Evolutionary conservation across 2,329 filamentous ascomycete genomes (phyloP), one percentile per base, ranked within the genome.

Genomic region (Trichophyton simii): DNA sequence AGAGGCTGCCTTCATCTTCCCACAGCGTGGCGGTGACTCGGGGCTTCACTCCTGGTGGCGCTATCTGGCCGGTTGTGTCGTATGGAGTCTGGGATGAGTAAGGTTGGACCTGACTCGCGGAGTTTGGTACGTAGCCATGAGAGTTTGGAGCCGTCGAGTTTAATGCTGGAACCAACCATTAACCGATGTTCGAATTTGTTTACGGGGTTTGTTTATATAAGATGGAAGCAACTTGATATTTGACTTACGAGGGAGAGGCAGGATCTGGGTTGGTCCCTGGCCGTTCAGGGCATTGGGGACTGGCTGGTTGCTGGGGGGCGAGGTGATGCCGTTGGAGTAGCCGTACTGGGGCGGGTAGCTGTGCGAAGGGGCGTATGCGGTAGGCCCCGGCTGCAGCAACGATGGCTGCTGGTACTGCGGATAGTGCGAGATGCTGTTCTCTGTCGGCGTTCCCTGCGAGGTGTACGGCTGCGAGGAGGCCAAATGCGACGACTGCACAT

Each of bases 1-100:
- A 99, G 34, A 97, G 79, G 71, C 91, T 97, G 38, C 94, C 94
- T 72, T 99, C 94, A 67, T 99, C 94, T 78, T 97, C 94, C 94
- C 94, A 99, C 25, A 99, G 75, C 0, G 94, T 99, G 7, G 94
- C 94, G 3, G 94, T 97, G 31, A 99, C 94, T 64, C 92, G 82
- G 20, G 94, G 94, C 78, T 97, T 97, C 84, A 96, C 95, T 34
- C 92, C 92, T 2, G 89, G 88, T 7, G 94, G 94, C 18, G 91
- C 89, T 63, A 95, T 78, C 73, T 97, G 94, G 7, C 94, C 94
- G n/a, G 89, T 95, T 6, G 86, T 87, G 72, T 97, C 94, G 71
- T 88, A 91, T 38, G 34, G 34, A 28, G 57, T 48, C 77, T 82
- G 81, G 55, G 78, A 77, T 18, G 76, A 70, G 66, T 76, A 79